Conservation (phyloP, 805 yeast genomes). For the Cephaloascus fragrans region DNA sequence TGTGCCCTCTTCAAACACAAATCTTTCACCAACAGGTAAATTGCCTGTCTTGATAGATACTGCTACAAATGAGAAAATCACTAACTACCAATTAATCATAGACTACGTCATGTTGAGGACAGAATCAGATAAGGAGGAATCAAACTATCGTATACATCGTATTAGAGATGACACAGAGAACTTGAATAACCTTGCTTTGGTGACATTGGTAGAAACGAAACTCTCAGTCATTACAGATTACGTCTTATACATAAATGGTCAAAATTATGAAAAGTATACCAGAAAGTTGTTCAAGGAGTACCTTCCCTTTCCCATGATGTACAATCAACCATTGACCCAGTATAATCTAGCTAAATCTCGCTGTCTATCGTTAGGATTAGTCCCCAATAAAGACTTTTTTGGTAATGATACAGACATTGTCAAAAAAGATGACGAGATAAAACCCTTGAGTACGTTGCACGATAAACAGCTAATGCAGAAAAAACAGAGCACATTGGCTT, state of each 20-base stretch:
- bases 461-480: conserved; percentile 23
- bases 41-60: conserved; percentile 36
- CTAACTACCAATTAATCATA: conserved; percentile 11
- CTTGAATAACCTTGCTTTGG: conserved; percentile 34
- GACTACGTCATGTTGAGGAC: conserved; percentile 1
- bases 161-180: no score
- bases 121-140: background rate
- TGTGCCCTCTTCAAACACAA: conserved; percentile 50
- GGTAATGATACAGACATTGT: conserved; percentile 19
- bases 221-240: conserved; percentile 43
- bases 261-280: conserved; percentile 52
- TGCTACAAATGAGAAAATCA: background rate
- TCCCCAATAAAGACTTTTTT: conserved; percentile 7
- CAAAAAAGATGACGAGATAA: conserved; percentile 12
- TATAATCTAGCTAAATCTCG: conserved; percentile 25
- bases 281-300: conserved; percentile 41
- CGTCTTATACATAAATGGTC: conserved; percentile 43
- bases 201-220: conserved; percentile 29
- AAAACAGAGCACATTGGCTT: conserved; percentile 17
- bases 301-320: conserved; percentile 69
- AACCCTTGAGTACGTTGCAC: conserved; percentile 23
- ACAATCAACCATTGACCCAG: conserved; percentile 47
- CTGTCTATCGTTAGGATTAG: conserved; percentile 20
- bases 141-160: background rate
- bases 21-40: conserved; percentile 34